These are phyloP conservation scores for Amorphotheca resinae DNA, from an alignment of 495 filamentous ascomycete genomes.

Conservation along the genomic window DNA sequence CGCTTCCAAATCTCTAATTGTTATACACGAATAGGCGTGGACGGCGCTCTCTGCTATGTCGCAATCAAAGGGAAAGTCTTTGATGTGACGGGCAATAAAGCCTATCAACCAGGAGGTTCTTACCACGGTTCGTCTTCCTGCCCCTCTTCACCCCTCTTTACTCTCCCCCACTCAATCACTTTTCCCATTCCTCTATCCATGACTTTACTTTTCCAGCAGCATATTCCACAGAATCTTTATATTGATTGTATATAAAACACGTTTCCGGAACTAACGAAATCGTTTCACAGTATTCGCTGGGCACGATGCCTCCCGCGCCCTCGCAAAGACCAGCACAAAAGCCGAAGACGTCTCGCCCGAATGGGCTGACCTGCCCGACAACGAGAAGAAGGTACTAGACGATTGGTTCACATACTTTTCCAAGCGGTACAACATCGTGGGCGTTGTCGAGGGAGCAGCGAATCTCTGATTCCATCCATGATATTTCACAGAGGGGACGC, in stretches of 20 bases:
- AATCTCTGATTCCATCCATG: conserved; percentile 1
- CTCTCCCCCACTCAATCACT: neutral
- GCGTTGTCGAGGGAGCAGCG: conserved; percentile 40
- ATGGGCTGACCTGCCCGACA: conserved; percentile 76
- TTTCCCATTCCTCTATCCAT: neutral
- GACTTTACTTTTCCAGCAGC: neutral
- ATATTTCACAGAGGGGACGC: no score
- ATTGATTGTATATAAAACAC: no score
- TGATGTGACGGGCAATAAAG: conserved; percentile 76
- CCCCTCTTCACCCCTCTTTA: neutral
- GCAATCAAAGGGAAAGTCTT: conserved; percentile 96
- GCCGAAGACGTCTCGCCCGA: conserved; percentile 70
- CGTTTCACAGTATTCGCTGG: conserved; percentile 69
- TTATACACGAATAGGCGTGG: conserved; percentile 42
- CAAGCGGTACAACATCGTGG: conserved; percentile 90
- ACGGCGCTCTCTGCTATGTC: conserved; percentile 63
- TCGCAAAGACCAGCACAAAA: conserved; percentile 78
- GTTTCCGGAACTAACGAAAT: neutral
- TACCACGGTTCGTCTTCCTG: conserved; percentile 60
- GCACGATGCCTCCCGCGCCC: conserved; percentile 82
- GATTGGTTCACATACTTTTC: conserved; percentile 96
- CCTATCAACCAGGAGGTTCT: conserved; percentile 69
- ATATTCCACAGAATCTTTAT: no score
- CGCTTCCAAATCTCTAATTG: no score
- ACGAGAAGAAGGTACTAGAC: conserved; percentile 69